These are phyloP conservation scores for Pseudogymnoascus sp. DNA, from an alignment of 2,329 filamentous ascomycete species.

Conservation along the genomic window DNA sequence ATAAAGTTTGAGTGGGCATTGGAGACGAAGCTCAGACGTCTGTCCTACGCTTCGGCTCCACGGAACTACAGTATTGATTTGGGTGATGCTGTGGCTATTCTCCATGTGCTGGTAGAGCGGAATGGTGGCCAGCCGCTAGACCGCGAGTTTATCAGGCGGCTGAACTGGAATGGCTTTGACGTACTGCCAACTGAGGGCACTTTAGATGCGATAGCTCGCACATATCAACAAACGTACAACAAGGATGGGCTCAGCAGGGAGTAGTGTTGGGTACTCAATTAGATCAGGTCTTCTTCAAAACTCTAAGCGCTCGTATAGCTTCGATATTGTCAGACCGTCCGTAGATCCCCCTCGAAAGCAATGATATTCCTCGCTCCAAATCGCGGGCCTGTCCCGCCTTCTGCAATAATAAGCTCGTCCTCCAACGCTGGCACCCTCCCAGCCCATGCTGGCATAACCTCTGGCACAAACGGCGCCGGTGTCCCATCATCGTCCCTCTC, in stretches of 20 bases:
- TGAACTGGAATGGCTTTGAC: slow-evolving; percentile 1
- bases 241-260: no score
- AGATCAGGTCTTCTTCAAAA: no score
- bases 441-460: slow-evolving; percentile 1
- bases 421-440: background rate
- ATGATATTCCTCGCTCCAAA: background rate
- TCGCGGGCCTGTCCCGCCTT: background rate
- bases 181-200: background rate
- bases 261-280: no score
- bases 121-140: background rate
- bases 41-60: background rate
- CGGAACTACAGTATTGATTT: background rate
- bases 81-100: background rate
- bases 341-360: background rate
- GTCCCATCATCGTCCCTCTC: slow-evolving; percentile 16
- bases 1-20: background rate
- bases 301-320: background rate
- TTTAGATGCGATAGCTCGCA: background rate
- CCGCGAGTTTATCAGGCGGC: background rate
- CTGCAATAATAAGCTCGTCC: background rate
- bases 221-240: background rate
- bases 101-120: background rate
- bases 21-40: background rate
- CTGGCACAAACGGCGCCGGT: slow-evolving; percentile 13
- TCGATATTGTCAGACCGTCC: background rate